Percentiles rank a stretch among this genome's conserved stretches.
These are phyloP conservation scores for Apiospora kogelbergensis DNA, from an alignment of 2,329 filamentous ascomycete genomes.

Conservation along the genomic window DNA sequence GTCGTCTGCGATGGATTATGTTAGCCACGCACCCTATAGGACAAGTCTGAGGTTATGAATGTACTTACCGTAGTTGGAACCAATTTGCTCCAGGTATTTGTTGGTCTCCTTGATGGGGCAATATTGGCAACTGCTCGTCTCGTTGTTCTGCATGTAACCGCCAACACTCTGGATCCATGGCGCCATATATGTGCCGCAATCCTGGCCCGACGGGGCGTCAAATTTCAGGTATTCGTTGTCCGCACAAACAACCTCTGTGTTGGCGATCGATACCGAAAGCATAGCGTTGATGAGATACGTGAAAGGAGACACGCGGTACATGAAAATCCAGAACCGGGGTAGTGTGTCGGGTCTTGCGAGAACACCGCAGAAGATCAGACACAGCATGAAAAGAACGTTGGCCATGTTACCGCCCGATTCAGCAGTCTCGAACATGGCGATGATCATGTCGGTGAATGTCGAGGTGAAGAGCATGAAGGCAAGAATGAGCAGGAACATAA, in stretches of 20 bases:
- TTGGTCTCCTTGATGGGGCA: conserved; percentile 34
- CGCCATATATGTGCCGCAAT: conserved; percentile 55
- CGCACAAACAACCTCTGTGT: conserved; percentile 58
- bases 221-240: conserved; percentile 63
- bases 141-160: conserved; percentile 41
- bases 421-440: conserved; percentile 70
- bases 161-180: conserved; percentile 43
- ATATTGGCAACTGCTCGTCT: conserved; percentile 42
- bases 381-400: conserved; percentile 69
- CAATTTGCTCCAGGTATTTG: conserved; percentile 33
- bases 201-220: conserved; percentile 50
- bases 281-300: conserved; percentile 70
- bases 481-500: conserved; percentile 75
- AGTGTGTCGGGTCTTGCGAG: conserved; percentile 59
- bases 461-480: conserved; percentile 75
- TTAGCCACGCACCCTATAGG: background rate
- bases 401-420: conserved; percentile 73
- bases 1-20: conserved; percentile 22
- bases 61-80: conserved; percentile 38
- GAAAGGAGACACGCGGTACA: conserved; percentile 70
- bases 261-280: conserved; percentile 60
- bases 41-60: background rate
- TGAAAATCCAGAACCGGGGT: conserved; percentile 72
- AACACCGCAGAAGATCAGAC: conserved; percentile 72
- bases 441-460: conserved; percentile 75